Conservation (phyloP, 257 asterid genomes). For the Asclepias syriaca region DNA sequence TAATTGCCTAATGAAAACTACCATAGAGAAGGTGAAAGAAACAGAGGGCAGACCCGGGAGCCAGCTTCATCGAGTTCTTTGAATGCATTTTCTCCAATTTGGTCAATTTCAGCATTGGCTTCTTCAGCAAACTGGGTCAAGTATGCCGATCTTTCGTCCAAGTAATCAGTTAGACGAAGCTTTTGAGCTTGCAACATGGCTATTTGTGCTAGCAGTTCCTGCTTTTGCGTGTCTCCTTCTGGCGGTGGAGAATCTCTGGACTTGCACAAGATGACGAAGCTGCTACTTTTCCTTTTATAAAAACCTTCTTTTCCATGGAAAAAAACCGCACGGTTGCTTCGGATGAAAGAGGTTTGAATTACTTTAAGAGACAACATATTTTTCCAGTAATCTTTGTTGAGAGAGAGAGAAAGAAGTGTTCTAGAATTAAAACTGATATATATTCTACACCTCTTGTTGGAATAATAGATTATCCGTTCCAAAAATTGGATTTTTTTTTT, state of each 20-base stretch:
- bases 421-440: slow-evolving; percentile 1
- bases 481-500: slow-evolving; percentile 4
- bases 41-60: slow-evolving; percentile 44
- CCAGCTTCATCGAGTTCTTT: slow-evolving; percentile 79
- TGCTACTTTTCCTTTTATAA: slow-evolving; percentile 28
- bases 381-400: slow-evolving; percentile 11
- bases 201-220: slow-evolving; percentile 79
- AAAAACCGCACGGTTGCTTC: slow-evolving; percentile 27
- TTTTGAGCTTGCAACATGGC: slow-evolving; percentile 87
- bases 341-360: slow-evolving; percentile 51
- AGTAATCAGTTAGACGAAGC: slow-evolving; percentile 68
- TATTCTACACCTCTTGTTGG: slow-evolving; percentile 41
- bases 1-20: neutral
- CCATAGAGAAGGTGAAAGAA: no score
- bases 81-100: slow-evolving; percentile 83
- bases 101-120: slow-evolving; percentile 82
- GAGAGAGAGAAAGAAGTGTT: slow-evolving; percentile 8
- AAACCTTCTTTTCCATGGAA: slow-evolving; percentile 25
- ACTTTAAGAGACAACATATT: slow-evolving; percentile 58
- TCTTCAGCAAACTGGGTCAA: slow-evolving; percentile 83
- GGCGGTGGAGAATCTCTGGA: slow-evolving; percentile 42
- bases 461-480: slow-evolving; percentile 29
- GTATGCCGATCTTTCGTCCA: slow-evolving; percentile 73
- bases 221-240: slow-evolving; percentile 55
- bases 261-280: slow-evolving; percentile 36